These are phyloP conservation scores for Saccharomycopsis guyanensis DNA, from an alignment of 805 yeast genomes.

Conservation along the genomic window DNA sequence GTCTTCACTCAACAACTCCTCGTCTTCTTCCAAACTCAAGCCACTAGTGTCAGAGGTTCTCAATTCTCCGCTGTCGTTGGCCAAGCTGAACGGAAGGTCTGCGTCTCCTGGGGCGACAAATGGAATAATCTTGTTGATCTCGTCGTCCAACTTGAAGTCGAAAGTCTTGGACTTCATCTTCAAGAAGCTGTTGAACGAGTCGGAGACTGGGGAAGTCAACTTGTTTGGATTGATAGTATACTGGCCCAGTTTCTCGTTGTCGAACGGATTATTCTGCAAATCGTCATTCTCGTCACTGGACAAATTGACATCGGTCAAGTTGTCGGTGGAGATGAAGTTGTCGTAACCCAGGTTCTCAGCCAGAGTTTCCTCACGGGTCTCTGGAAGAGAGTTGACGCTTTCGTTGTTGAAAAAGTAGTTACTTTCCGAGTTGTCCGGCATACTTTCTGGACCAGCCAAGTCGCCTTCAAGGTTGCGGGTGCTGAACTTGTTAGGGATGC, in stretches of 20 bases:
- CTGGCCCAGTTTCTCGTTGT: not conserved
- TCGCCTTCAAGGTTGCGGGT: conserved; percentile 5
- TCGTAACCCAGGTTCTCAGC: no score
- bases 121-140: conserved; percentile 8
- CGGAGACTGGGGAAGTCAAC: not conserved
- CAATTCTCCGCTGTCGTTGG: no score
- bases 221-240: not conserved
- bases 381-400: not conserved
- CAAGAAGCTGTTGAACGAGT: conserved; percentile 11
- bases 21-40: conserved; percentile 1
- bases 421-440: not conserved
- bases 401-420: conserved; percentile 10
- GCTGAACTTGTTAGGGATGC: conserved; percentile 10
- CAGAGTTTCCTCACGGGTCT: not conserved
- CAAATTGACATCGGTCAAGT: conserved; percentile 1
- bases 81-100: not conserved
- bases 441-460: conserved; percentile 2
- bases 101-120: conserved; percentile 1
- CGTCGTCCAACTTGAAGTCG: conserved; percentile 14
- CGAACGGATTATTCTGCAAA: conserved; percentile 13
- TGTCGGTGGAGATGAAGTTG: conserved; percentile 9
- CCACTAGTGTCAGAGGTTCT: no score
- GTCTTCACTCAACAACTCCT: conserved; percentile 1
- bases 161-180: conserved; percentile 6
- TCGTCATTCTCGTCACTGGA: conserved; percentile 10